These are phyloP conservation scores for Cubamyces sp. DNA, from an alignment of 768 basidiomycete species.

Conservation along the genomic window DNA sequence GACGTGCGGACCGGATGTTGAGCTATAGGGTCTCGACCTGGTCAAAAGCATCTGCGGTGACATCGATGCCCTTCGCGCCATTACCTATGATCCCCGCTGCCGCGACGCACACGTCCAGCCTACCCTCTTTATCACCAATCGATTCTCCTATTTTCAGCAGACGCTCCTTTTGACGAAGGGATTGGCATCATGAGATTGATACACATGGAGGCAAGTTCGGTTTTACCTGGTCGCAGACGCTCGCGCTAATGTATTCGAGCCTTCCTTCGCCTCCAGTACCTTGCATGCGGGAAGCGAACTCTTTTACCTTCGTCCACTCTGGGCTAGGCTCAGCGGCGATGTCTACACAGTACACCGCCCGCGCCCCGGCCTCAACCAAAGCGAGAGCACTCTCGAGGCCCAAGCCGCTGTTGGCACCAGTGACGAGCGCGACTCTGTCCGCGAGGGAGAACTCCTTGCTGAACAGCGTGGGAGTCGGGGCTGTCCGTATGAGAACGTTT, in stretches of 20 bases:
- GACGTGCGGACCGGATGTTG: not conserved
- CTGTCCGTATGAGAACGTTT: not conserved
- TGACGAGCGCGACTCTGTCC: constrained; percentile 41
- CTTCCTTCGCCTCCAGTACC: constrained; percentile 33
- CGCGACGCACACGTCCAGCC: constrained; percentile 76
- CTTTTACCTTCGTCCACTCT: constrained; percentile 56
- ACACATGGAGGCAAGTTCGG: not conserved
- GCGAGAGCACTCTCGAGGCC: constrained; percentile 82
- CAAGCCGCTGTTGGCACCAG: constrained; percentile 51
- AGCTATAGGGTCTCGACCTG: constrained; percentile 43
- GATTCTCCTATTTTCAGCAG: constrained; percentile 56
- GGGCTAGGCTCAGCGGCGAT: constrained; percentile 55
- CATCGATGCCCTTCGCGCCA: constrained; percentile 60
- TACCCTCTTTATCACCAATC: constrained; percentile 67
- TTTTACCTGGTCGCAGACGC: constrained; percentile 64
- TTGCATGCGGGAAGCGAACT: constrained; percentile 40
- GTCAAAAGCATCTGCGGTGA: constrained; percentile 61
- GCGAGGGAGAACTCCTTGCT: constrained; percentile 32
- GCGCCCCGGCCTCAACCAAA: constrained; percentile 70
- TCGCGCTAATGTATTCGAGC: constrained; percentile 62
- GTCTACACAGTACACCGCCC: constrained; percentile 68
- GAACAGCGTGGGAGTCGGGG: constrained; percentile 24
- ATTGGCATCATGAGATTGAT: not conserved
- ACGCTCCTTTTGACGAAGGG: constrained; percentile 14
- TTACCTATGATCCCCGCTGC: constrained; percentile 67